These are phyloP conservation scores for Henningerozyma blattae DNA, from an alignment of 805 yeast species.

Conservation along the genomic window DNA sequence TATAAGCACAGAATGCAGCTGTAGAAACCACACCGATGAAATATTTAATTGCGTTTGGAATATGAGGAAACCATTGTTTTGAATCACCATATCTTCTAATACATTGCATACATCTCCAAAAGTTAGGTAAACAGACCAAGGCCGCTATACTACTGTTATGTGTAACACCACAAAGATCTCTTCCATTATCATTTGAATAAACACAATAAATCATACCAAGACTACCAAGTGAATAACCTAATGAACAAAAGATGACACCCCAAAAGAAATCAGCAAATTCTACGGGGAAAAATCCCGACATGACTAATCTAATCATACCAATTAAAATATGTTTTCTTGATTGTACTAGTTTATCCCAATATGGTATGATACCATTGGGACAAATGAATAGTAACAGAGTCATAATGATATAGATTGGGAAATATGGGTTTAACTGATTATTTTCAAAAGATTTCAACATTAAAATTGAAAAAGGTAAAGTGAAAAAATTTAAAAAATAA, in stretches of 20 bases:
- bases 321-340: slow-evolving; percentile 69
- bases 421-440: slow-evolving; percentile 66
- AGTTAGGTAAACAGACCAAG: slow-evolving; percentile 69
- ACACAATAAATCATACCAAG: slow-evolving; percentile 77
- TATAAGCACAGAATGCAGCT: slow-evolving; percentile 61
- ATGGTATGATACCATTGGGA: slow-evolving; percentile 16
- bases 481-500: slow-evolving; percentile 49
- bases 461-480: slow-evolving; percentile 46
- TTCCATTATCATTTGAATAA: slow-evolving; percentile 39
- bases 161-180: slow-evolving; percentile 56
- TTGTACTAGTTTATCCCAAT: slow-evolving; percentile 28
- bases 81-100: slow-evolving; percentile 84
- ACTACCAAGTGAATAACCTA: slow-evolving; percentile 81
- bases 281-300: slow-evolving; percentile 86
- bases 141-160: slow-evolving; percentile 71
- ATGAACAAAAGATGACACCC: slow-evolving; percentile 82
- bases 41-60: slow-evolving; percentile 80
- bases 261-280: slow-evolving; percentile 89
- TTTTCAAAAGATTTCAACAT: slow-evolving; percentile 67
- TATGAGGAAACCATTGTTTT: slow-evolving; percentile 92
- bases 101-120: slow-evolving; percentile 88
- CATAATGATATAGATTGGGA: slow-evolving; percentile 30
- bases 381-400: slow-evolving; percentile 8
- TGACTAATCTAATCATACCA: slow-evolving; percentile 56
- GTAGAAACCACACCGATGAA: slow-evolving; percentile 53